Percentiles rank a stretch among this genome's conserved stretches.
Evolutionary conservation across 768 basidiomycete species (phyloP).

Genomic region (Kondoa malvinella): DNA sequence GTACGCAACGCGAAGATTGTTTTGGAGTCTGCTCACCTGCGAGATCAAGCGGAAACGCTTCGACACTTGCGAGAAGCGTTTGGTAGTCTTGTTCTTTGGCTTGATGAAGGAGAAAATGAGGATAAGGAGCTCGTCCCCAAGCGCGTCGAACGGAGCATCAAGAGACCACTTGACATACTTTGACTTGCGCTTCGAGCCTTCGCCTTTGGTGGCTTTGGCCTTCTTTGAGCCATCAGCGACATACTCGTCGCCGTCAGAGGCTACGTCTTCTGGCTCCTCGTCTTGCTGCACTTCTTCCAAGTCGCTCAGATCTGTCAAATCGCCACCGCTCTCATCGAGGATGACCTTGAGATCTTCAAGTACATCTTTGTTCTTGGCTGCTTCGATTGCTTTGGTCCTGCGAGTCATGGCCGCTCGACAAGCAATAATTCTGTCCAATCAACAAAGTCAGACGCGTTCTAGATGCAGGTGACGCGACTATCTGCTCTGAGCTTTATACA

Average conservation of each 20-base stretch:
- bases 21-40: neutral
- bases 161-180: neutral
- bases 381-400: neutral
- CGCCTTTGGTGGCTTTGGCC: neutral
- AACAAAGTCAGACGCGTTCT: no score
- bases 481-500: no score
- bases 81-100: neutral
- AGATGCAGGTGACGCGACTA: no score
- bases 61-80: neutral
- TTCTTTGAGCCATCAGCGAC: neutral
- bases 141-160: neutral
- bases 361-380: neutral
- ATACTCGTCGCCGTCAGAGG: neutral
- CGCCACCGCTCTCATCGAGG: neutral
- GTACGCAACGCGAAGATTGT: neutral
- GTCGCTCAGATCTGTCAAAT: neutral
- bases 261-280: neutral
- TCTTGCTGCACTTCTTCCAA: neutral
- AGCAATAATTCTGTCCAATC: no score
- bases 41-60: neutral
- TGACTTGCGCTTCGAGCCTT: neutral
- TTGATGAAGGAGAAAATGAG: neutral
- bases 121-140: neutral
- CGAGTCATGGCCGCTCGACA: no score
- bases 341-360: neutral